Evolutionary conservation across 2,329 filamentous ascomycete genomes (phyloP).

Genomic region (Monosporascus sp.): DNA sequence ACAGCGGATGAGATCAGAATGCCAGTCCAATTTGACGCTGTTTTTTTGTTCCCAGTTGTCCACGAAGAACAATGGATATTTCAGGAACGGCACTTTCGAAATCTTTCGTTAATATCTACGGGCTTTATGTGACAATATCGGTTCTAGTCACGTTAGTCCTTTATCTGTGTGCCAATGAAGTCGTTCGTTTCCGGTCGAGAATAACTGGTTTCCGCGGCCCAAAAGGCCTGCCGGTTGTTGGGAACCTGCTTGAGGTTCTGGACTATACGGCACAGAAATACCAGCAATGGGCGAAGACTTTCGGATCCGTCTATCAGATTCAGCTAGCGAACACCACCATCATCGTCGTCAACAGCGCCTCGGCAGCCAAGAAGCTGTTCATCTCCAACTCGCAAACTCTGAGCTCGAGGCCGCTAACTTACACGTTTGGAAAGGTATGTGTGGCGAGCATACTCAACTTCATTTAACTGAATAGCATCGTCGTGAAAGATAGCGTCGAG

Average conservation of each 20-base stretch:
- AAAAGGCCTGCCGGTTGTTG: conserved; percentile 42
- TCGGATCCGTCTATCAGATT: conserved; percentile 62
- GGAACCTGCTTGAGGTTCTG: conserved; percentile 56
- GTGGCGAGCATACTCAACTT: no score
- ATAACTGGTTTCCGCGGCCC: conserved; percentile 22
- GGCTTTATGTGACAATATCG: conserved; percentile 1
- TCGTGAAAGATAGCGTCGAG: conserved; percentile 50
- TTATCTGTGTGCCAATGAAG: conserved; percentile 21
- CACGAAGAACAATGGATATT: not conserved
- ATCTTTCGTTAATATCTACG: not conserved
- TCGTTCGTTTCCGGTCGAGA: conserved; percentile 17
- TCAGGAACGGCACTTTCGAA: no score
- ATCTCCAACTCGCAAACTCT: conserved; percentile 73
- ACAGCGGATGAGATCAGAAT: not conserved
- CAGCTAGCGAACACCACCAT: conserved; percentile 67
- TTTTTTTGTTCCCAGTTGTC: not conserved
- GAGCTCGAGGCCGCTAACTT: conserved; percentile 71
- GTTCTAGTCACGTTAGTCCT: conserved; percentile 6
- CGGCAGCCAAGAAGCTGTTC: conserved; percentile 69
- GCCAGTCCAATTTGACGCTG: not conserved
- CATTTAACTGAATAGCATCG: not conserved
- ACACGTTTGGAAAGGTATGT: conserved; percentile 72
- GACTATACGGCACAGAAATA: conserved; percentile 49
- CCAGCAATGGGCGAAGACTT: conserved; percentile 53
- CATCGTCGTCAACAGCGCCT: conserved; percentile 74